Percentiles rank a stretch among this genome's conserved stretches.
These are phyloP conservation scores for Marchantia polymorpha DNA, from an alignment of 225 moss, liverwort and hornwort species.

Conservation along the genomic window DNA sequence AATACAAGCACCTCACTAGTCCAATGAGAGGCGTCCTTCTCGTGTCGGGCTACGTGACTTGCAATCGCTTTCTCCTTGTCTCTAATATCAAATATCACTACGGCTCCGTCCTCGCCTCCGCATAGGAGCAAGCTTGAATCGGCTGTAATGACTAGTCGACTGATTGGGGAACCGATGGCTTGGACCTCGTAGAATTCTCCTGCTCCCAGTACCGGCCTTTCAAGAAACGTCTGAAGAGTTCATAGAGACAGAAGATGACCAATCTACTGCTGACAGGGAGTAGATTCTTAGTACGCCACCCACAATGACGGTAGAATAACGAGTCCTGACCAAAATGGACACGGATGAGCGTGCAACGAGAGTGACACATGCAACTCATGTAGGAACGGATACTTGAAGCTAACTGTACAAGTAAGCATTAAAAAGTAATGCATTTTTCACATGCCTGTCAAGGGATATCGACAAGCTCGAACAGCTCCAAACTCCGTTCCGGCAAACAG, in stretches of 20 bases:
- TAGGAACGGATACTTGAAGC: too few species aligned
- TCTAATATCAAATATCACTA: slow-evolving; percentile 73
- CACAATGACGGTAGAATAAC: neutral
- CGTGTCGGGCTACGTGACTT: slow-evolving; percentile 44
- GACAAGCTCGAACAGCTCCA: slow-evolving; percentile 73
- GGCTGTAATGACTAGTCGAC: slow-evolving; percentile 43
- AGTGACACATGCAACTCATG: neutral
- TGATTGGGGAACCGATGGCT: slow-evolving; percentile 52
- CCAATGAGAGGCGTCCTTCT: slow-evolving; percentile 76
- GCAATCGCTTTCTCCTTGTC: slow-evolving; percentile 67
- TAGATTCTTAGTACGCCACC: neutral
- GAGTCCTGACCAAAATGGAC: neutral
- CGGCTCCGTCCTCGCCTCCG: slow-evolving; percentile 73
- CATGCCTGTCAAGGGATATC: slow-evolving; percentile 82
- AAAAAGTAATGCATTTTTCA: slow-evolving; percentile 13
- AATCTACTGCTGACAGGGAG: neutral
- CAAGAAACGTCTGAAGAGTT: slow-evolving; percentile 17
- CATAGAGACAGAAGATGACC: neutral
- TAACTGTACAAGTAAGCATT: too few species aligned
- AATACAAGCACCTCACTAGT: slow-evolving; percentile 65
- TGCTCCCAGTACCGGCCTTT: slow-evolving; percentile 43
- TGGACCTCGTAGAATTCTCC: slow-evolving; percentile 80
- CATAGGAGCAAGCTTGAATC: slow-evolving; percentile 66
- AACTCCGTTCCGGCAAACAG: slow-evolving; percentile 85
- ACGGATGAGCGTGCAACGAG: neutral